Evolutionary conservation across 345 rosid genomes (phyloP).

Genomic region (Carallia brachiata): DNA sequence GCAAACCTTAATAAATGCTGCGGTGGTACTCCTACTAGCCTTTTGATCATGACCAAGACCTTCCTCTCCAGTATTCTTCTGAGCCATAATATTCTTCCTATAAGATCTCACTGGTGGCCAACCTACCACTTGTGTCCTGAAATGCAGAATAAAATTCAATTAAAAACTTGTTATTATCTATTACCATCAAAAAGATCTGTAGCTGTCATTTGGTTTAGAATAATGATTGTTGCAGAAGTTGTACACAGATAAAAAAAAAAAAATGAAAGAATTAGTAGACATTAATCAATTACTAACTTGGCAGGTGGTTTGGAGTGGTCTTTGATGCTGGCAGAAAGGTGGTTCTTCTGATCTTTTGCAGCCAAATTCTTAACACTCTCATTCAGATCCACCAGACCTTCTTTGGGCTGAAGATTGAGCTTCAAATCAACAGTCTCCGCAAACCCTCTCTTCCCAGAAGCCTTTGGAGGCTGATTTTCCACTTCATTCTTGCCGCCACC

Average conservation of each 20-base stretch:
- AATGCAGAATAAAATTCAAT: not conserved
- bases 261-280: not conserved
- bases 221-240: too few relatives aligned
- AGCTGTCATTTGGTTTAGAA: too few relatives aligned
- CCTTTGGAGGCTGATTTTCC: slow-evolving; percentile 30
- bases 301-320: slow-evolving; percentile 69
- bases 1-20: slow-evolving; percentile 86
- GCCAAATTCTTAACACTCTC: slow-evolving; percentile 23
- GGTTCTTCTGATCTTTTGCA: slow-evolving; percentile 39
- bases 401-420: slow-evolving; percentile 55
- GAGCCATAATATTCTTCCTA: slow-evolving; percentile 83
- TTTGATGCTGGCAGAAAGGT: slow-evolving; percentile 31
- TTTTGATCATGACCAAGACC: slow-evolving; percentile 11
- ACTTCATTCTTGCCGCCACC: slow-evolving; percentile 15
- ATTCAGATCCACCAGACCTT: slow-evolving; percentile 38
- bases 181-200: not conserved
- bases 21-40: slow-evolving; percentile 27
- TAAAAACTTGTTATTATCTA: not conserved
- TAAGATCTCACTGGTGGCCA: slow-evolving; percentile 97
- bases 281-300: slow-evolving; percentile 40
- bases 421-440: slow-evolving; percentile 71
- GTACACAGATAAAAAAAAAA: not conserved
- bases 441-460: slow-evolving; percentile 68
- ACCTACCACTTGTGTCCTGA: slow-evolving; percentile 87
- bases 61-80: slow-evolving; percentile 43